Percentiles rank a stretch among this genome's conserved stretches.
Conservation (phyloP, 352 stramenopile genomes). For the Pythium rhizo-oryzae region DNA sequence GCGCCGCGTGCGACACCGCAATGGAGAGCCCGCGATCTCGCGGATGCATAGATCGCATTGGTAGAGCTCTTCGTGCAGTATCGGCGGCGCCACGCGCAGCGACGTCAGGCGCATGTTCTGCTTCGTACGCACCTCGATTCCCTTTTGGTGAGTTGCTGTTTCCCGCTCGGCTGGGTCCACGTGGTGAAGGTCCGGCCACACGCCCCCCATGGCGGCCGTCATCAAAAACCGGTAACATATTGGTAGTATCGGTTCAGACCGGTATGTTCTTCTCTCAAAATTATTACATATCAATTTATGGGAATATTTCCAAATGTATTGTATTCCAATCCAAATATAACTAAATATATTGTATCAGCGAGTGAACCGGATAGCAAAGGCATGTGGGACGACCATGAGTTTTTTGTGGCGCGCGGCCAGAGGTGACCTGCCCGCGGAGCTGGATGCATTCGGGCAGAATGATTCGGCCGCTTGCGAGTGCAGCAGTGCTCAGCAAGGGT, state of each 20-base stretch:
- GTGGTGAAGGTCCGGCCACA: conserved; percentile 10
- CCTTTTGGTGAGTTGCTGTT: conserved; percentile 7
- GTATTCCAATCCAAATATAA: background rate
- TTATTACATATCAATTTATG: background rate
- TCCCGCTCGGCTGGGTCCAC: background rate
- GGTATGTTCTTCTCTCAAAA: background rate
- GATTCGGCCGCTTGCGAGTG: too few species aligned
- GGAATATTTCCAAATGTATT: background rate
- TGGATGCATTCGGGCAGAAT: too few species aligned
- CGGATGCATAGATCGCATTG: background rate
- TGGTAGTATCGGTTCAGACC: conserved; percentile 2
- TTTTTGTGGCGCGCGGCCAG: background rate
- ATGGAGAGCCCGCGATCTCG: conserved; percentile 1
- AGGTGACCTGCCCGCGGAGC: background rate
- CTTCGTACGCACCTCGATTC: conserved; percentile 11
- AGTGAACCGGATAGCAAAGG: background rate
- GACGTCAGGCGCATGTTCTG: background rate
- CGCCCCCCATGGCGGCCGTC: background rate
- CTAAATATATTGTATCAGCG: conserved; percentile 2
- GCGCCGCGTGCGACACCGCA: background rate
- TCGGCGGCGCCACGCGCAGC: background rate
- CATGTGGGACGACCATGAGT: background rate
- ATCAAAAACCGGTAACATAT: background rate
- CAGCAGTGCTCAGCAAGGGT: too few species aligned
- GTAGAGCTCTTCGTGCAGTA: background rate